A percentile compares a stretch with the other conserved stretches of the same genome.
Evolutionary conservation across 495 filamentous ascomycete species (phyloP).

Genomic region (Trichocladium antarcticum): DNA sequence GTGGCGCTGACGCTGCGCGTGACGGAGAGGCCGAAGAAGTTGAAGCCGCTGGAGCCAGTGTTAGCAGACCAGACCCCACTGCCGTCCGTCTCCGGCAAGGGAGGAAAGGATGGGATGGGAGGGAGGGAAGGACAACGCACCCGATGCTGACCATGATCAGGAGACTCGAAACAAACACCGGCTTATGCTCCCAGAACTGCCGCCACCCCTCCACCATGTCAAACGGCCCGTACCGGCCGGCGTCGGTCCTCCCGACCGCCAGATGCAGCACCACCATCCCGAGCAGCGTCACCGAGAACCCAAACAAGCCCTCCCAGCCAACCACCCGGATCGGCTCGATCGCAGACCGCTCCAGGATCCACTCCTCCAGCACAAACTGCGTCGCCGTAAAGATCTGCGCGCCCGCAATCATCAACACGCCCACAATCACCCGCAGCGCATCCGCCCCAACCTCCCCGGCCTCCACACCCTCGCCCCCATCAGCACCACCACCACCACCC

Average conservation of each 20-base stretch:
- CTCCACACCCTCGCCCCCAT: slow-evolving; percentile 9
- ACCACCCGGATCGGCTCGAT: slow-evolving; percentile 86
- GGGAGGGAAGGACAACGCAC: slow-evolving; percentile 47
- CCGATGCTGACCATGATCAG: slow-evolving; percentile 96
- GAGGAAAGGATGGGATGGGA: not conserved
- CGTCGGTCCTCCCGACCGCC: slow-evolving; percentile 58
- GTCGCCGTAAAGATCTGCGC: slow-evolving; percentile 95
- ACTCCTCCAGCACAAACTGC: slow-evolving; percentile 94
- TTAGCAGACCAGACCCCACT: slow-evolving; percentile 1
- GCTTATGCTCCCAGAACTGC: slow-evolving; percentile 58
- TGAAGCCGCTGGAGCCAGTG: slow-evolving; percentile 66
- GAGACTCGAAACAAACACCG: slow-evolving; percentile 62
- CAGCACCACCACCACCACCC: slow-evolving; percentile 19
- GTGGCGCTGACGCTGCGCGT: slow-evolving; percentile 83
- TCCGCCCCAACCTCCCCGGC: slow-evolving; percentile 33
- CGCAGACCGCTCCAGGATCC: slow-evolving; percentile 77
- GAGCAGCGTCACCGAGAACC: slow-evolving; percentile 69
- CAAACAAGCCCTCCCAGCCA: slow-evolving; percentile 92
- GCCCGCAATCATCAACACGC: slow-evolving; percentile 77
- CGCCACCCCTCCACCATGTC: slow-evolving; percentile 75
- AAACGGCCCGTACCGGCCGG: slow-evolving; percentile 73
- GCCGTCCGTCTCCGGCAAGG: too few relatives aligned
- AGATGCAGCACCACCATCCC: slow-evolving; percentile 73
- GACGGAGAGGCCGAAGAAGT: slow-evolving; percentile 93
- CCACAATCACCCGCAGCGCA: slow-evolving; percentile 62